phyloP scores from a whole-genome alignment of 345 rosid species.

The Diplotaxis tenuifolia region DNA sequence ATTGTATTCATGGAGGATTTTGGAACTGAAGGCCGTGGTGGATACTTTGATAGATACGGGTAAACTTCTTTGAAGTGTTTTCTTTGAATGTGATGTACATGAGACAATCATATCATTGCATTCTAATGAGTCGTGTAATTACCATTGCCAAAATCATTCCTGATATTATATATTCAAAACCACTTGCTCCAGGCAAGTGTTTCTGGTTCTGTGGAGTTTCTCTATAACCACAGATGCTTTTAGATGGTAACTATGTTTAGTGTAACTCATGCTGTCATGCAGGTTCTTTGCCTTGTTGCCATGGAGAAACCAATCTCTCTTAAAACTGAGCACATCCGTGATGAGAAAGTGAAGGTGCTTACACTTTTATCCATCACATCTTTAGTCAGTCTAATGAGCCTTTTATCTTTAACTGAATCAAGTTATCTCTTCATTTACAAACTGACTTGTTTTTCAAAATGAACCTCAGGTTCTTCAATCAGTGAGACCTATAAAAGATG shows the following conservation, averaged over 20 bases:
- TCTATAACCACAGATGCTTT: no score
- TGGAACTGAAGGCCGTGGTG: slow-evolving; percentile 99
- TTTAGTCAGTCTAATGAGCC: background rate
- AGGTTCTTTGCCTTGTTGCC: slow-evolving; percentile 92
- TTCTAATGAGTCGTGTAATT: no score
- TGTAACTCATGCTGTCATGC: no score
- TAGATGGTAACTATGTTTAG: no score
- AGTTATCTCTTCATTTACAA: slow-evolving; percentile 5
- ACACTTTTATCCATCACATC: background rate
- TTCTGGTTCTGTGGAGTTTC: no score
- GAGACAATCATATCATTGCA: no score
- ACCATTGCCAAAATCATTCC: no score
- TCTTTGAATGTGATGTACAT: no score
- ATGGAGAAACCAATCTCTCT: slow-evolving; percentile 98
- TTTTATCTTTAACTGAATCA: background rate
- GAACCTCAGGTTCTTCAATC: slow-evolving; percentile 84
- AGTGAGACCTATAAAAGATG: slow-evolving; percentile 80
- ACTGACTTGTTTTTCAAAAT: slow-evolving; percentile 19
- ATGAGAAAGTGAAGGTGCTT: slow-evolving; percentile 99
- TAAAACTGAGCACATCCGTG: slow-evolving; percentile 94
- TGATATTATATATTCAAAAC: slow-evolving; percentile 94
- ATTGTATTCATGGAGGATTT: slow-evolving; percentile 96
- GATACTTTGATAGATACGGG: slow-evolving; percentile 98
- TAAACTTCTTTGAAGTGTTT: no score
- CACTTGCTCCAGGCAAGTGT: slow-evolving; percentile 92